Evolutionary conservation across 805 yeast genomes (phyloP).

Genomic region (Saccharomycopsis selenospora): DNA sequence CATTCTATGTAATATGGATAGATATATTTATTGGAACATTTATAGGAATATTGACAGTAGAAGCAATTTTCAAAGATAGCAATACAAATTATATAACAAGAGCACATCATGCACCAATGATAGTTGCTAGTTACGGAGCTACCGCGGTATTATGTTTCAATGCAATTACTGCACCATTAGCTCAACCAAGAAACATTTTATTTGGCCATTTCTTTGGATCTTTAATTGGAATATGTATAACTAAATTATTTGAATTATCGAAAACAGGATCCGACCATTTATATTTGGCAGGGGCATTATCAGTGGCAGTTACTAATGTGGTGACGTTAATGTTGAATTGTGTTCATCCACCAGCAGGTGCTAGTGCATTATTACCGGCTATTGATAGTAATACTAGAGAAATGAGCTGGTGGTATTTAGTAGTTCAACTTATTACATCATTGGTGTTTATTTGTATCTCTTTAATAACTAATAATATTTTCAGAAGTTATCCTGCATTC

Average conservation of each 20-base stretch:
- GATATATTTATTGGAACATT: conserved; percentile 41
- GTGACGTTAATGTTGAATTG: conserved; percentile 47
- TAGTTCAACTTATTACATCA: conserved; percentile 44
- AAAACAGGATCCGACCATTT: conserved; percentile 37
- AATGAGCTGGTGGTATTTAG: conserved; percentile 63
- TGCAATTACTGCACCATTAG: conserved; percentile 47
- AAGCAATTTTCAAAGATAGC: conserved; percentile 38
- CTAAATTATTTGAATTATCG: conserved; percentile 45
- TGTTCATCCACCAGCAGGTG: conserved; percentile 70
- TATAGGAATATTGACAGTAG: conserved; percentile 38
- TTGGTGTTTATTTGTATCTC: conserved; percentile 44
- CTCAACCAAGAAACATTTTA: conserved; percentile 57
- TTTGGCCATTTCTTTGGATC: conserved; percentile 50
- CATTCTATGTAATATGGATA: conserved; percentile 40
- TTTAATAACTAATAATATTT: conserved; percentile 45
- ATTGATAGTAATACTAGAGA: conserved; percentile 37
- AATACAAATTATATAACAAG: conserved; percentile 31
- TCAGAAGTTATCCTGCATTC: conserved; percentile 46
- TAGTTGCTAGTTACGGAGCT: conserved; percentile 57
- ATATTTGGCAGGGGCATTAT: conserved; percentile 52
- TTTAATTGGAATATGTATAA: conserved; percentile 46
- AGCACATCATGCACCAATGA: conserved; percentile 36
- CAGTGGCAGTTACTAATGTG: conserved; percentile 48
- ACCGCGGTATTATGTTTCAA: conserved; percentile 54
- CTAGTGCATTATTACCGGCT: conserved; percentile 54